These are phyloP conservation scores for Linum lewisii DNA, from an alignment of 345 rosid genomes.

Conservation along the genomic window DNA sequence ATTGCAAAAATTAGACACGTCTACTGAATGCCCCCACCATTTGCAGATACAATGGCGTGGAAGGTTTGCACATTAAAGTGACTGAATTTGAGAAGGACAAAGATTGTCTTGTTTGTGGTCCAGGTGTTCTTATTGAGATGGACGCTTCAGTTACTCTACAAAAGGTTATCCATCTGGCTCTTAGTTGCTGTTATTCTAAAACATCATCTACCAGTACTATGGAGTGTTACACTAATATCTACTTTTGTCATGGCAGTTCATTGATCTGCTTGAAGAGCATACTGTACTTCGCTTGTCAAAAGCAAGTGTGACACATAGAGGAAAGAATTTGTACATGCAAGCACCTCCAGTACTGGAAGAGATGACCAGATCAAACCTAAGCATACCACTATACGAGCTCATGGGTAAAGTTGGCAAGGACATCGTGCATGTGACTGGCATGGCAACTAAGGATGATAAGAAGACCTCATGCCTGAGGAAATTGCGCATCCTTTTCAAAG, in stretches of 20 bases:
- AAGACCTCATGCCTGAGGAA: conserved; percentile 50
- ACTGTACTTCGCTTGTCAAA: conserved; percentile 61
- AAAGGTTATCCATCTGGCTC: conserved; percentile 43
- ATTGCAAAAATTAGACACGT: no score
- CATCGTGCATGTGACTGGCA: conserved; percentile 17
- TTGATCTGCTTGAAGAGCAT: conserved; percentile 66
- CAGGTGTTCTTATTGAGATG: conserved; percentile 75
- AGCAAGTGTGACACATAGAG: conserved; percentile 56
- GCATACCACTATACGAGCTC: conserved; percentile 50
- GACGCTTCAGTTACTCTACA: conserved; percentile 60
- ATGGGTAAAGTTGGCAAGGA: conserved; percentile 46
- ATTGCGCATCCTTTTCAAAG: conserved; percentile 62
- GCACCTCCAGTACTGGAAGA: conserved; percentile 92
- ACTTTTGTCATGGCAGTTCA: conserved; percentile 37
- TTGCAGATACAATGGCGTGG: conserved; percentile 77
- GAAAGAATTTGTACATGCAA: conserved; percentile 79
- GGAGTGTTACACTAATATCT: not conserved
- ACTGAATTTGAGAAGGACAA: conserved; percentile 67
- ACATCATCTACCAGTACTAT: not conserved
- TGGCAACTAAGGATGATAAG: conserved; percentile 36
- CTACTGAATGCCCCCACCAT: not conserved
- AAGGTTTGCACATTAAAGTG: conserved; percentile 79
- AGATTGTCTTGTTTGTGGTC: conserved; percentile 97
- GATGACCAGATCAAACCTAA: conserved; percentile 68
- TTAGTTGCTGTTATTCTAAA: not conserved